Evolutionary conservation across 345 rosid genomes (phyloP).

Genomic region (Bruguiera sexangula): DNA sequence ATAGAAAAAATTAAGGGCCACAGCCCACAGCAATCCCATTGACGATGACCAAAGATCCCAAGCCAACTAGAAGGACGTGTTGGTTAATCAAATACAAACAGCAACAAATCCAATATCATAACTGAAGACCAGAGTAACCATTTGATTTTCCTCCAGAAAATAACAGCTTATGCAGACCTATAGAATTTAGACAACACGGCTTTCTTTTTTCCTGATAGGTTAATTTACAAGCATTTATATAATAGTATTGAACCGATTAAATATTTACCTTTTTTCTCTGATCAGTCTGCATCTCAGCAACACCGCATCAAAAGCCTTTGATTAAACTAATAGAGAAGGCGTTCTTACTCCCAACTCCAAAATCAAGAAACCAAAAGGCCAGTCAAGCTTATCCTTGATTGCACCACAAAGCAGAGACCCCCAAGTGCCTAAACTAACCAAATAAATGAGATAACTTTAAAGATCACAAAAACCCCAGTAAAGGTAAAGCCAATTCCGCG

Average conservation of each 20-base stretch:
- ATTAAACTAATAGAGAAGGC: conserved; percentile 16
- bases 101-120: background rate
- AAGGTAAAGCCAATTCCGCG: conserved; percentile 9
- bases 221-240: too few species aligned
- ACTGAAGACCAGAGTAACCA: conserved; percentile 3
- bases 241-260: background rate
- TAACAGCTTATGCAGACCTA: conserved; percentile 7
- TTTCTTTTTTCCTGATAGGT: too few species aligned
- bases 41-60: background rate
- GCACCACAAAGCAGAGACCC: background rate
- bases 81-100: background rate
- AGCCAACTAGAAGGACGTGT: background rate
- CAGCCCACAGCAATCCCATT: background rate
- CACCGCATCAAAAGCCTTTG: conserved; percentile 43
- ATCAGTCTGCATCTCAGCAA: conserved; percentile 84
- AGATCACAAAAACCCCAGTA: conserved; percentile 26
- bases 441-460: background rate
- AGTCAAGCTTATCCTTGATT: background rate
- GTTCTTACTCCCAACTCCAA: conserved; percentile 21
- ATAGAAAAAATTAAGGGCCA: background rate
- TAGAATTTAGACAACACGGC: too few species aligned
- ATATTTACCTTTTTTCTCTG: conserved; percentile 72
- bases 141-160: conserved; percentile 10
- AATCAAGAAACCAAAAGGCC: background rate
- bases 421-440: background rate